Evolutionary conservation across 2,329 filamentous ascomycete genomes (phyloP), one percentile per base, ranked within the genome.

Genomic region (Aulographum hederae): DNA sequence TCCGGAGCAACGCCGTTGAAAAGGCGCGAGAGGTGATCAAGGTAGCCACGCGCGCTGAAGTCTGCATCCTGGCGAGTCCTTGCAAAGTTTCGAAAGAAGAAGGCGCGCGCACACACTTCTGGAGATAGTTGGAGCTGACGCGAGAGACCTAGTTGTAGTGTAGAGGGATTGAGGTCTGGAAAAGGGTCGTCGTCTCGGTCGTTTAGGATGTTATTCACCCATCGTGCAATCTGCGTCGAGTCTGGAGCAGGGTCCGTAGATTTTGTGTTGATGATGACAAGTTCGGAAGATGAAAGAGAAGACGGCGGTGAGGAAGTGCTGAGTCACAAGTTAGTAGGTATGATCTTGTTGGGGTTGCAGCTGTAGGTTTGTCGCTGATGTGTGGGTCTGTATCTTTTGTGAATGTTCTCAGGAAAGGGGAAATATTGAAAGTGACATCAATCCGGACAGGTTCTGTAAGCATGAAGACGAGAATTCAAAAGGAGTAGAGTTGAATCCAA

Each of bases 81-180:
- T 33, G 56, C 48, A 36, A 55, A 54, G 32, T 57, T 56, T 11
- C 46, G 47, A 41, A 57, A 55, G 41, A 56, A 57, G 43, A 56
- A 57, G 2, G 51, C 47, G 3, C 51, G 46, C 4, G 52, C 52
- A 39, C 53, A 48, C 25, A 42, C 45, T 38, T 56, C 51, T 11
- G 48, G 46, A 3, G 47, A 43, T 29, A 8, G n/a, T n/a, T 25
- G 8, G 8, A 25, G 21, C n/a, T n/a, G 8, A 8, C 8, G 8
- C 21, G 21, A n/a, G 21, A 25, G 8, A 25, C 21, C 21, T n/a
- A 25, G 21, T 8, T 8, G 21, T 8, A 25, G 21, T n/a, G 21
- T 8, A n/a, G 21, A 25, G n/a, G 8, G n/a, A 25, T 25, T n/a
- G 8, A 25, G 8, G 21, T 25, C 21, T 8, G n/a, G n/a, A n/a